Evolutionary conservation across 2,329 filamentous ascomycete species (phyloP), one percentile per base, ranked within the genome.

Genomic region (Xylaria hypoxylon): DNA sequence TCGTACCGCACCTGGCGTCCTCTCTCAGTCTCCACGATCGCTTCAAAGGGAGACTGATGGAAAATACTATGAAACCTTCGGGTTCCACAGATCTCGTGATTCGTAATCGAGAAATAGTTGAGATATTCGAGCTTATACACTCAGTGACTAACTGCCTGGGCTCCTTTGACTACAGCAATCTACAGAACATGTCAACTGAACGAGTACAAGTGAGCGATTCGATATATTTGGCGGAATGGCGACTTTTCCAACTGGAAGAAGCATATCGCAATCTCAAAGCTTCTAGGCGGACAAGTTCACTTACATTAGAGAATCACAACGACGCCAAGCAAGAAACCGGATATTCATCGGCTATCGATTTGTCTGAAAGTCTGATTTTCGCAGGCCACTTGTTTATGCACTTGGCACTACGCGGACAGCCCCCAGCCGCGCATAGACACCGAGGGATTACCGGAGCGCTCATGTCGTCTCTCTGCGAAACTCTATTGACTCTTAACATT

Each of bases 341-440:
- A 38, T 51, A 55, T 7, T 57, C 64, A 11, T 62, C 68, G 10
- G 56, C 64, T 33, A 72, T 71, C 13, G 76, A 78, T 53, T 28
- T 78, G 13, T 77, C 76, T 1, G 73, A 76, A 8, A 68, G 73
- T 3, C 66, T 77, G 17, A 64, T 74, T 28, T 75, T 76, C 31
- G 76, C 76, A 5, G 69, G 70, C 10, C 76, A 78, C 53, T 60
- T 78, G 5, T 78, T 76, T 55, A 64, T 77, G 22, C 76, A 78
- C 53, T 68, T 78, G 31, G 76, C 75, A 0, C 70, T 78, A 19
- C 68, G 76, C 6, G 76, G 76, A 19, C 76, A 77, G 24, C 76
- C 76, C 1, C 75, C 76, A 33, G 71, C 71, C 8, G 76, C 76
- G 4, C 72, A 71, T 11, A 69, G 75, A 33, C 76, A 78, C 52